Conservation (phyloP, 2,329 filamentous ascomycete genomes). For the Parascedosporium putredinis region DNA sequence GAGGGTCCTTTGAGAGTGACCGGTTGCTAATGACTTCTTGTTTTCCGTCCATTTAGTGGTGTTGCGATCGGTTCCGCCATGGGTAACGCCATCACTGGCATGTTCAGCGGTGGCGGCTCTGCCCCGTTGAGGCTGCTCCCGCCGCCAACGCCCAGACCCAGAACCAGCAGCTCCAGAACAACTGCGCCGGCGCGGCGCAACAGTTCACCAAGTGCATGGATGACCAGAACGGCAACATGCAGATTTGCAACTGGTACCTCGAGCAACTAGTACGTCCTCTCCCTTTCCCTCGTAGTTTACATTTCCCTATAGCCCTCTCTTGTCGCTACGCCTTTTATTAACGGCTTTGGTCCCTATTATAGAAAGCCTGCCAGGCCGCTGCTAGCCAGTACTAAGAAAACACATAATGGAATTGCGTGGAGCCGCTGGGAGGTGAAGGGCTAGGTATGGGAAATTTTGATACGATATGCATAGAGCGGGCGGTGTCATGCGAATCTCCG, state of each 20-base stretch:
- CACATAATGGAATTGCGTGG: not conserved
- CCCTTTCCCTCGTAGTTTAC: too few species aligned
- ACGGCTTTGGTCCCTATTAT: slow-evolving; percentile 10
- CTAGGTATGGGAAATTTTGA: slow-evolving; percentile 3
- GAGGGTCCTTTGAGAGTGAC: too few species aligned
- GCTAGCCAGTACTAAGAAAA: slow-evolving; percentile 55
- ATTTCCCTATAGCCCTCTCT: slow-evolving; percentile 17
- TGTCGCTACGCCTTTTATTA: not conserved
- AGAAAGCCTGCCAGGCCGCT: slow-evolving; percentile 75
- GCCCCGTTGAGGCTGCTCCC: slow-evolving; percentile 41
- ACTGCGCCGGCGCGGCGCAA: slow-evolving; percentile 68
- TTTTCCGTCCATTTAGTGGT: too few species aligned
- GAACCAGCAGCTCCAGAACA: slow-evolving; percentile 40
- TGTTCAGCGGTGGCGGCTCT: slow-evolving; percentile 68
- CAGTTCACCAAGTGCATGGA: slow-evolving; percentile 95
- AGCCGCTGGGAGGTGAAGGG: not conserved
- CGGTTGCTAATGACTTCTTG: too few species aligned
- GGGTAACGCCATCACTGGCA: slow-evolving; percentile 84
- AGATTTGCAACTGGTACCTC: slow-evolving; percentile 95
- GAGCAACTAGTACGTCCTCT: slow-evolving; percentile 67
- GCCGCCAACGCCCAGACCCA: slow-evolving; percentile 33
- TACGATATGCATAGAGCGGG: slow-evolving; percentile 6
- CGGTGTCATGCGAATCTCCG: slow-evolving; percentile 4
- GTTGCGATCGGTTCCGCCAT: slow-evolving; percentile 92
- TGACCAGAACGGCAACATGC: slow-evolving; percentile 85